These are phyloP conservation scores for Aspergillus avenaceus DNA, from an alignment of 495 filamentous ascomycete species.

Conservation along the genomic window DNA sequence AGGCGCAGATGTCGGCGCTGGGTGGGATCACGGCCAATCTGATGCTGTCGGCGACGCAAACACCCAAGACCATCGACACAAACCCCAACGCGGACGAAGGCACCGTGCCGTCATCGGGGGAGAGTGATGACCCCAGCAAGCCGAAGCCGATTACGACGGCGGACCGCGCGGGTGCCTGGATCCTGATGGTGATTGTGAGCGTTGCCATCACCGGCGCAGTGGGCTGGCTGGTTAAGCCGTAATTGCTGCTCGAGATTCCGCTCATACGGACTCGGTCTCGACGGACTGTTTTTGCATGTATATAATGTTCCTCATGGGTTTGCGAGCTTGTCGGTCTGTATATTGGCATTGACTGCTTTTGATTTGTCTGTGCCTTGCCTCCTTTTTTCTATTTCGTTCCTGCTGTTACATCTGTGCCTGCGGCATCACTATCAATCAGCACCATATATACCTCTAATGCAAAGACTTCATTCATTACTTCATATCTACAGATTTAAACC, in stretches of 20 bases:
- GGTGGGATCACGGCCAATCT: slow-evolving; percentile 43
- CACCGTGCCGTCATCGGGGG: slow-evolving; percentile 7
- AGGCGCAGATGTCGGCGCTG: slow-evolving; percentile 42
- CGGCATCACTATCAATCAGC: too few species aligned
- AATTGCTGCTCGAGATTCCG: background rate
- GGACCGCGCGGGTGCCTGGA: slow-evolving; percentile 61
- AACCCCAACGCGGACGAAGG: slow-evolving; percentile 14
- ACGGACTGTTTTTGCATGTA: background rate
- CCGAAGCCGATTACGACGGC: slow-evolving; percentile 37
- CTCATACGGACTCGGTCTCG: background rate
- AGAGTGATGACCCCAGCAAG: slow-evolving; percentile 17
- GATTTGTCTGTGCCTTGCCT: background rate
- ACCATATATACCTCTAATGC: background rate
- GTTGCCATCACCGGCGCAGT: slow-evolving; percentile 25
- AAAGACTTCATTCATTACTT: background rate
- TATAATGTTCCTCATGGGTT: background rate
- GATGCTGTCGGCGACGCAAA: background rate
- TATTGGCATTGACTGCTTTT: background rate
- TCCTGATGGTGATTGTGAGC: slow-evolving; percentile 57
- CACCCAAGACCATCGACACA: slow-evolving; percentile 12
- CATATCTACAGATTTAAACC: background rate
- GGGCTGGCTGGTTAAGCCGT: slow-evolving; percentile 22
- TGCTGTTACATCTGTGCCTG: background rate
- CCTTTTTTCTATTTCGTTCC: background rate
- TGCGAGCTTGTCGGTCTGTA: background rate